Evolutionary conservation across 2,329 filamentous ascomycete genomes (phyloP).

Genomic region (Penicillium sp.): DNA sequence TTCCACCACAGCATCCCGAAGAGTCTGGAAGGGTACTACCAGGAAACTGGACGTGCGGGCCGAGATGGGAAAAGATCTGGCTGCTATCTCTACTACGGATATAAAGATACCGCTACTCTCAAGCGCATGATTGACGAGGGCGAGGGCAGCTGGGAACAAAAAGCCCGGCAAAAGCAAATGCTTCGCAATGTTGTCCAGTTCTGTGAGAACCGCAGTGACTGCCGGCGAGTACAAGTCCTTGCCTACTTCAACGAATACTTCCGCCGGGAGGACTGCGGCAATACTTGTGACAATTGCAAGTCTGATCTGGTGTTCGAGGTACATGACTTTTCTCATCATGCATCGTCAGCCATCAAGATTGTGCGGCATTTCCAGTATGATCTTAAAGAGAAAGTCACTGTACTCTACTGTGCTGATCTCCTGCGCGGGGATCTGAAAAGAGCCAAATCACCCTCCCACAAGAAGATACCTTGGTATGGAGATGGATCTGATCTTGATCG

Average conservation of each 20-base stretch:
- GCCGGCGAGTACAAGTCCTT: constrained; percentile 81
- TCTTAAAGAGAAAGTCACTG: constrained; percentile 59
- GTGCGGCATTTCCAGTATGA: constrained; percentile 56
- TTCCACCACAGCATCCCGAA: constrained; percentile 92
- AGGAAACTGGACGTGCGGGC: constrained; percentile 93
- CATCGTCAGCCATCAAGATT: constrained; percentile 67
- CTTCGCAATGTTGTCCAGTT: constrained; percentile 79
- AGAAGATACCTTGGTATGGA: constrained; percentile 60
- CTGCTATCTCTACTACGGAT: constrained; percentile 88
- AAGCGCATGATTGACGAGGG: constrained; percentile 80
- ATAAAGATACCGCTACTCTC: constrained; percentile 69
- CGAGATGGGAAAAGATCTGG: constrained; percentile 83
- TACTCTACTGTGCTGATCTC: constrained; percentile 80
- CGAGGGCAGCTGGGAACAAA: constrained; percentile 74
- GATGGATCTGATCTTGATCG: constrained; percentile 68
- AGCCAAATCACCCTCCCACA: constrained; percentile 52
- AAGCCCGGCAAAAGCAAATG: constrained; percentile 80
- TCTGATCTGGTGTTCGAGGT: constrained; percentile 68
- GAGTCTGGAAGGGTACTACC: constrained; percentile 95
- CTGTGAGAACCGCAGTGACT: constrained; percentile 86
- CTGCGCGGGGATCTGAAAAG: constrained; percentile 69
- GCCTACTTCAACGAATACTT: constrained; percentile 94
- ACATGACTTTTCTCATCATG: constrained; percentile 74
- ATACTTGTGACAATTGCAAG: constrained; percentile 85
- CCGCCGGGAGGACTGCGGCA: constrained; percentile 65